Percentiles rank a stretch among this genome's conserved stretches.
These are phyloP conservation scores for Wickerhamomyces sp. DNA, from an alignment of 1,139 yeast genomes.

Conservation along the genomic window DNA sequence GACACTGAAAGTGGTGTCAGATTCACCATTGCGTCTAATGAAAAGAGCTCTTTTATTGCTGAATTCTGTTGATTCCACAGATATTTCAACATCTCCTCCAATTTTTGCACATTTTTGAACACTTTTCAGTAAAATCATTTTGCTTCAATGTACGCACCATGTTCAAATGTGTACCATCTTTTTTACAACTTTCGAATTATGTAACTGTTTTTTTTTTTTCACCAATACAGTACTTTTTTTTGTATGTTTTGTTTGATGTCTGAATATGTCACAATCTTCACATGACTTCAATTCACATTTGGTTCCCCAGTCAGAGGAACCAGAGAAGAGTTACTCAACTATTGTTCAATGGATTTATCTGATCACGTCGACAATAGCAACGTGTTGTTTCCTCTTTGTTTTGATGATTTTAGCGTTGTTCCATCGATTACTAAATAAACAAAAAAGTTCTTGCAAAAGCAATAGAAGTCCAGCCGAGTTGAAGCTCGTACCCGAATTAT, in stretches of 20 bases:
- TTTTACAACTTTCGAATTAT: too few species aligned
- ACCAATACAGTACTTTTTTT: too few species aligned
- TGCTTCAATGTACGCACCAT: too few species aligned
- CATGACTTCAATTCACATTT: slow-evolving; percentile 2
- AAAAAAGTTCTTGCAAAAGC: neutral
- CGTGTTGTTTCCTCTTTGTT: slow-evolving; percentile 26
- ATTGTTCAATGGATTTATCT: slow-evolving; percentile 9
- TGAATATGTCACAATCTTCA: neutral
- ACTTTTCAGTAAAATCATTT: neutral
- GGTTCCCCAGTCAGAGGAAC: slow-evolving; percentile 3
- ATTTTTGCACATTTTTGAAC: neutral
- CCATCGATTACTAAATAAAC: slow-evolving; percentile 8
- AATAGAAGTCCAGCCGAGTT: slow-evolving; percentile 19
- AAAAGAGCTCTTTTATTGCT: slow-evolving; percentile 27
- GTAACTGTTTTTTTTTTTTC: too few species aligned
- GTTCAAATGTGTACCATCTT: too few species aligned
- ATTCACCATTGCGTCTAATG: slow-evolving; percentile 30
- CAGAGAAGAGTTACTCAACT: slow-evolving; percentile 3
- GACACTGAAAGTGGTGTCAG: slow-evolving; percentile 32
- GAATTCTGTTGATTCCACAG: slow-evolving; percentile 28
- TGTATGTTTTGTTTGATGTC: too few species aligned
- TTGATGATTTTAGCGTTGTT: slow-evolving; percentile 29
- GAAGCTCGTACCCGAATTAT: slow-evolving; percentile 43
- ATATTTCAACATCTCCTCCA: slow-evolving; percentile 9
- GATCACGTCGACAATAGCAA: slow-evolving; percentile 24